Percentiles rank a stretch among this genome's conserved stretches.
phyloP scores from a whole-genome alignment of 2,329 filamentous ascomycete genomes.

The Aspergillus sp. region DNA sequence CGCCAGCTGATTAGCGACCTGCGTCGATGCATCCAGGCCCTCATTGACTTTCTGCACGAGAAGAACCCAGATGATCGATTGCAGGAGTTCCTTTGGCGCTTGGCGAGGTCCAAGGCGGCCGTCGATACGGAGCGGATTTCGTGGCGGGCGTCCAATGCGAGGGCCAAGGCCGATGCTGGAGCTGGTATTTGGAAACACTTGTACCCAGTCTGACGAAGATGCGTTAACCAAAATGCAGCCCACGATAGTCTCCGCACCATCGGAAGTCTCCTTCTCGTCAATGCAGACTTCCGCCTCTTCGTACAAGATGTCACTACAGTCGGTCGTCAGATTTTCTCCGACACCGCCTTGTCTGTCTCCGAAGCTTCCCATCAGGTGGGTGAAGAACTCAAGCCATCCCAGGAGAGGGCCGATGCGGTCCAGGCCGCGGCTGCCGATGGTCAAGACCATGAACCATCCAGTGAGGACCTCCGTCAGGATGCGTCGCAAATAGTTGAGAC shows the following conservation, averaged over 20 bases:
- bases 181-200: conserved; percentile 48
- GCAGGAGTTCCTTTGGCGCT: conserved; percentile 84
- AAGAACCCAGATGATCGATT: conserved; percentile 82
- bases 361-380: conserved; percentile 66
- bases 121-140: conserved; percentile 59
- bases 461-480: conserved; percentile 55
- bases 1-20: conserved; percentile 62
- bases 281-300: conserved; percentile 82
- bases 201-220: not conserved
- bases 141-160: conserved; percentile 52
- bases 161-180: conserved; percentile 60
- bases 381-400: conserved; percentile 61
- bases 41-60: conserved; percentile 71
- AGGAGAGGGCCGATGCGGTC: conserved; percentile 50
- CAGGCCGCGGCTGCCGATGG: conserved; percentile 35
- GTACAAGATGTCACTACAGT: conserved; percentile 71
- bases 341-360: conserved; percentile 73
- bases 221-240: conserved; percentile 38
- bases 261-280: conserved; percentile 74
- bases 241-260: conserved; percentile 78
- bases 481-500: conserved; percentile 45
- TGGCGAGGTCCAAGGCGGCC: conserved; percentile 63
- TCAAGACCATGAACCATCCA: conserved; percentile 44
- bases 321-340: conserved; percentile 74
- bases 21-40: conserved; percentile 65